phyloP scores from a whole-genome alignment of 441 rosid species.

The Isatis lusitanica region DNA sequence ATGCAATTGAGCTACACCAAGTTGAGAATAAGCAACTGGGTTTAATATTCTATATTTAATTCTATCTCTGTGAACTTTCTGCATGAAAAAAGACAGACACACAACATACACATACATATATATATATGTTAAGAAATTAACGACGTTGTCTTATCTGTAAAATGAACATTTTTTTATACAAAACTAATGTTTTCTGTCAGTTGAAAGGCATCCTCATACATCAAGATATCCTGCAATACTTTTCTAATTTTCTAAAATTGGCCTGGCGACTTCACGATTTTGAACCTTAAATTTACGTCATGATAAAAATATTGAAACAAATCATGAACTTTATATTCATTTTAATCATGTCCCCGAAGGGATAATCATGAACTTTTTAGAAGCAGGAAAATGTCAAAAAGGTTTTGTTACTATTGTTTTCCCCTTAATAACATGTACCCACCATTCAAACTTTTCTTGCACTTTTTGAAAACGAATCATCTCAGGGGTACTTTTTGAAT shows the following conservation, averaged over 20 bases:
- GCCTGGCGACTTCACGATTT: not conserved
- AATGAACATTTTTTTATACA: not conserved
- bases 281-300: not conserved
- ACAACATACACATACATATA: not conserved
- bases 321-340: not conserved
- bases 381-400: conserved; percentile 3
- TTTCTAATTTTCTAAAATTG: not conserved
- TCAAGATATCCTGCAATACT: not conserved
- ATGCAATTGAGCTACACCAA: conserved; percentile 32
- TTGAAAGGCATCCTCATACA: not conserved
- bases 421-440: not conserved
- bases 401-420: conserved; percentile 5
- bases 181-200: not conserved
- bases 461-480: conserved; percentile 25
- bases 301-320: conserved; percentile 9
- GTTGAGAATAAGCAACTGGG: not conserved
- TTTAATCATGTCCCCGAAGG: not conserved
- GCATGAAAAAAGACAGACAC: not conserved
- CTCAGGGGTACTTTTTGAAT: not conserved
- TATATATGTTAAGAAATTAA: not conserved
- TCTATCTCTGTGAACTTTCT: not conserved
- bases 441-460: conserved; percentile 1
- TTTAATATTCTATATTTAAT: not conserved
- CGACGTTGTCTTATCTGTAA: not conserved
- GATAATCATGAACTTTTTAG: conserved; percentile 15